phyloP scores from a whole-genome alignment of 2,329 filamentous ascomycete species.

The Calonectria henricotiae region DNA sequence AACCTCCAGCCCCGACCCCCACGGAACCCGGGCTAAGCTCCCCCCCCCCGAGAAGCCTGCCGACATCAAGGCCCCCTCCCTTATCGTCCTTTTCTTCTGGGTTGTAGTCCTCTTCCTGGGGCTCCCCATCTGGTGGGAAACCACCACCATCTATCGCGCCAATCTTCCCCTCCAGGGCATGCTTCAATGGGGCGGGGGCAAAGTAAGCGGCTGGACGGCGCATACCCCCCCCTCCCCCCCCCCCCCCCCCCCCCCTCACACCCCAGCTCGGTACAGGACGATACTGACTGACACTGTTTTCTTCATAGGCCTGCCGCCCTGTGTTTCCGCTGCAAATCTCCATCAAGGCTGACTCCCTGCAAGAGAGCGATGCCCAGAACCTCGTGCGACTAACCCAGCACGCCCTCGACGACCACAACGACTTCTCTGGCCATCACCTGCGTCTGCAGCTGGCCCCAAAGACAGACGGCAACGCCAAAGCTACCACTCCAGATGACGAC shows the following conservation, averaged over 20 bases:
- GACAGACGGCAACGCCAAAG: conserved; percentile 35
- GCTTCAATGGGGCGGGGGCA: conserved; percentile 92
- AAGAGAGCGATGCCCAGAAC: conserved; percentile 78
- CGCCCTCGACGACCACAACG: conserved; percentile 88
- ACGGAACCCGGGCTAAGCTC: conserved; percentile 49
- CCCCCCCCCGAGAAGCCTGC: conserved; percentile 86
- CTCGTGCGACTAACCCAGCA: conserved; percentile 88
- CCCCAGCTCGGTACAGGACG: background rate
- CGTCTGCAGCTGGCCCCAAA: conserved; percentile 64
- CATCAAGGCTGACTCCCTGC: conserved; percentile 79
- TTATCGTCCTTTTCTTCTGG: conserved; percentile 93
- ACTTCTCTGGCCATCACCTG: conserved; percentile 88
- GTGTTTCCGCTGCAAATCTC: conserved; percentile 90
- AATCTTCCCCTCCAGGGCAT: conserved; percentile 87
- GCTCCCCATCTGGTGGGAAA: conserved; percentile 95
- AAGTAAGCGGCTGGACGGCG: conserved; percentile 69
- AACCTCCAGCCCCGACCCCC: conserved; percentile 18
- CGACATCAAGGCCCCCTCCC: conserved; percentile 78
- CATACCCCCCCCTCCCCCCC: background rate
- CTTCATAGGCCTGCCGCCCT: conserved; percentile 82
- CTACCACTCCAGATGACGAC: conserved; percentile 58
- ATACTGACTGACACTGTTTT: background rate
- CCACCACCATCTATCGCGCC: conserved; percentile 92
- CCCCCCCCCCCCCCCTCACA: no score
- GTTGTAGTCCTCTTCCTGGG: conserved; percentile 86